phyloP scores from a whole-genome alignment of 139 green algal species.

The Microglena sp. region DNA sequence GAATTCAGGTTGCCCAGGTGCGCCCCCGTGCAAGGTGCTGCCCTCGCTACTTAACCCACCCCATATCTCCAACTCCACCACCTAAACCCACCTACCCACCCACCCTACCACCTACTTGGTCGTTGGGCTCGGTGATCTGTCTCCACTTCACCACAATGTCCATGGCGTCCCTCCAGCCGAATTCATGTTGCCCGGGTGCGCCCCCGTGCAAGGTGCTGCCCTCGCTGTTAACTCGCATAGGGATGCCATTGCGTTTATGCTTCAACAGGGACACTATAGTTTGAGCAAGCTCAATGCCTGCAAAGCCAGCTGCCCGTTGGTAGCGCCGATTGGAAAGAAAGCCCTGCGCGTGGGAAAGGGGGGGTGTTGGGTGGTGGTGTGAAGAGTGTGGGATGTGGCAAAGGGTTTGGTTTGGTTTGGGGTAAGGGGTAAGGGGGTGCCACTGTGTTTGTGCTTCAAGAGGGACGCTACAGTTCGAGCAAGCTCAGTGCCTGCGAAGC shows the following conservation, averaged over 20 bases:
- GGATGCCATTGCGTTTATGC: slow-evolving; percentile 20
- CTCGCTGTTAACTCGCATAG: slow-evolving; percentile 24
- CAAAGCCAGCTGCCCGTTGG: slow-evolving; percentile 69
- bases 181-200: slow-evolving; percentile 38
- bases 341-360: slow-evolving; percentile 29
- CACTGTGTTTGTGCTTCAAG: not conserved
- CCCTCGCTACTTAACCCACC: slow-evolving; percentile 31
- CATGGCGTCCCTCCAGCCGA: slow-evolving; percentile 83
- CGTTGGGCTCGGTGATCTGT: slow-evolving; percentile 86
- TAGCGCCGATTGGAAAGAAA: slow-evolving; percentile 74
- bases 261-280: slow-evolving; percentile 39
- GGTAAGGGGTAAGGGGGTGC: not conserved
- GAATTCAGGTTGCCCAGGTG: slow-evolving; percentile 44
- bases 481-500: slow-evolving; percentile 65
- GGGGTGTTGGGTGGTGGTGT: not conserved
- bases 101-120: slow-evolving; percentile 49
- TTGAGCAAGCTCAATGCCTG: slow-evolving; percentile 68
- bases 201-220: slow-evolving; percentile 34
- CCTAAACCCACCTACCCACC: not conserved
- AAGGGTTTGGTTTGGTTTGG: not conserved
- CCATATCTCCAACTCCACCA: no score
- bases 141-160: slow-evolving; percentile 87
- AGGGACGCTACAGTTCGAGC: slow-evolving; percentile 33
- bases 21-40: slow-evolving; percentile 20
- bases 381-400: not conserved